These are phyloP conservation scores for Aechmea fasciata DNA, from an alignment of 176 grass and related monocot genomes.

Conservation along the genomic window DNA sequence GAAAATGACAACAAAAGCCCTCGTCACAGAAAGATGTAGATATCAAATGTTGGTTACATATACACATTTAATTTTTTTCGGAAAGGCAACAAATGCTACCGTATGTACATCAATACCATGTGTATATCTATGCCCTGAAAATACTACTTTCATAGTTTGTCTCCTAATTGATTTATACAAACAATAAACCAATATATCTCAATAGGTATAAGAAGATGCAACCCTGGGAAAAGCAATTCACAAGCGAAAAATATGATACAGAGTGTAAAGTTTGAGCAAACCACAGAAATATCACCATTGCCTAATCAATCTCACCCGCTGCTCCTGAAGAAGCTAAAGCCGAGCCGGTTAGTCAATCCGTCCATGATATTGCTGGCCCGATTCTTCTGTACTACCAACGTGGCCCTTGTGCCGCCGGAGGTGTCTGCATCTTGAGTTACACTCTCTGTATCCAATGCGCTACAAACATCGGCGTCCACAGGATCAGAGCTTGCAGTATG, in stretches of 20 bases:
- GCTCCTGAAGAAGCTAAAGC: conserved; percentile 76
- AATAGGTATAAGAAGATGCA: conserved; percentile 2
- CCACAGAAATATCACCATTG: too few relatives aligned
- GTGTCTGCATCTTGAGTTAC: neutral
- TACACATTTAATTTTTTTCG: conserved; percentile 20
- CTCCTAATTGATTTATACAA: conserved; percentile 32
- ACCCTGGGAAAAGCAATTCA: conserved; percentile 1
- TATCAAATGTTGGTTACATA: neutral
- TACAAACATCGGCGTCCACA: conserved; percentile 8
- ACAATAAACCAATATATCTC: conserved; percentile 34
- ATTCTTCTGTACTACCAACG: conserved; percentile 77
- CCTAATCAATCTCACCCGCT: conserved; percentile 32
- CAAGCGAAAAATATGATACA: too few relatives aligned
- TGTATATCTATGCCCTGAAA: conserved; percentile 20
- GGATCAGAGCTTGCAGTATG: neutral
- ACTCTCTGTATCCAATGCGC: conserved; percentile 10
- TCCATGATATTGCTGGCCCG: conserved; percentile 50
- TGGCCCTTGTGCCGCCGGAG: conserved; percentile 55
- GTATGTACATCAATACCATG: conserved; percentile 27
- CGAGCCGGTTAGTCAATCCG: conserved; percentile 65
- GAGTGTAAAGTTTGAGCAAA: too few relatives aligned
- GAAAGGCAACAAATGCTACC: conserved; percentile 25
- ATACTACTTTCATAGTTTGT: conserved; percentile 15
- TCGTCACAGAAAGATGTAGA: too few relatives aligned
- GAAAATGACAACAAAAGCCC: too few relatives aligned